phyloP scores from a whole-genome alignment of 2,329 filamentous ascomycete species.

The Sporothrix brasiliensis region DNA sequence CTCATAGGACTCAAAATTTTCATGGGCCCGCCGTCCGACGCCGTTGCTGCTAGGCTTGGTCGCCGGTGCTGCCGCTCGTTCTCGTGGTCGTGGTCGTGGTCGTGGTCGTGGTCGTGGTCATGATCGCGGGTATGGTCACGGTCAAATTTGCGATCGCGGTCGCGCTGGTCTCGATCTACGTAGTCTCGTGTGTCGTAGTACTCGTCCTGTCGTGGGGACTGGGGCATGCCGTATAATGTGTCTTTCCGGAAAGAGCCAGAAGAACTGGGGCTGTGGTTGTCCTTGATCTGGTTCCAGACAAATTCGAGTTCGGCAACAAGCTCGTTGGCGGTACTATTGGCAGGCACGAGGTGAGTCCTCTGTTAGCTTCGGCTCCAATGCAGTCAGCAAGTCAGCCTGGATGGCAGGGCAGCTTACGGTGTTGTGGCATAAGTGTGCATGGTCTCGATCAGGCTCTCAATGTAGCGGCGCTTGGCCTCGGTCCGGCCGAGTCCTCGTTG shows the following conservation, averaged over 20 bases:
- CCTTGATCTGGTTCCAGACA: constrained; percentile 97
- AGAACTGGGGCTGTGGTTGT: constrained; percentile 68
- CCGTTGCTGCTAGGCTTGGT: constrained; percentile 24
- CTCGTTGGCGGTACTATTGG: constrained; percentile 73
- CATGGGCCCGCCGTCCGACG: constrained; percentile 52
- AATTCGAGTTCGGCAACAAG: constrained; percentile 96
- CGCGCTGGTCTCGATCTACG: constrained; percentile 1
- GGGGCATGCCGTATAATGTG: constrained; percentile 35
- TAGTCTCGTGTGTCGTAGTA: constrained; percentile 31
- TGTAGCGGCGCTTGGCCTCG: constrained; percentile 91
- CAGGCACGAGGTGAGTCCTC: background rate
- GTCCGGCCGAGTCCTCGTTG: constrained; percentile 82
- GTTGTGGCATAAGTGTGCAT: constrained; percentile 97
- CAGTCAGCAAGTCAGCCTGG: background rate
- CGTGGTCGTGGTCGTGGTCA: constrained; percentile 5
- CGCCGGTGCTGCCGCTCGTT: constrained; percentile 22
- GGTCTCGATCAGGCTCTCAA: constrained; percentile 89
- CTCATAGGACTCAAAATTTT: constrained; percentile 83
- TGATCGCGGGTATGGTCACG: constrained; percentile 11
- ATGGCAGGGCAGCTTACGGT: constrained; percentile 54
- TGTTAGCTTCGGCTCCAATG: background rate
- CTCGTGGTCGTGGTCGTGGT: background rate
- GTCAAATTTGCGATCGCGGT: constrained; percentile 12
- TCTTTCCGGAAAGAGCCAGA: constrained; percentile 60
- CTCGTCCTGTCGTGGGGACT: constrained; percentile 30